A percentile compares a stretch with the other conserved stretches of the same genome.
Conservation (phyloP, 2,329 filamentous ascomycete genomes). For the Botrytis fabae region DNA sequence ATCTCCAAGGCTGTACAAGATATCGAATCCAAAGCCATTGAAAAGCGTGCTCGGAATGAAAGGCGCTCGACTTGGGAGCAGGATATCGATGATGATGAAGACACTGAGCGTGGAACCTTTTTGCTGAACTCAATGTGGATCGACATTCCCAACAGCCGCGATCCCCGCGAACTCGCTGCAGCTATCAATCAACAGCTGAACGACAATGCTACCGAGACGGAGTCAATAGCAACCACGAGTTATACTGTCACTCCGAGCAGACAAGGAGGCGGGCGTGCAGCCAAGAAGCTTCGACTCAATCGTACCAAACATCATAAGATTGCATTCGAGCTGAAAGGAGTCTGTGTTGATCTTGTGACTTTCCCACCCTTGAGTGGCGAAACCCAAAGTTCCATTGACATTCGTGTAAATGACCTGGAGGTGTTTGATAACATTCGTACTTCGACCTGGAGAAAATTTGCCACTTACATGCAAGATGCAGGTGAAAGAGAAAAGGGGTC, state of each 20-base stretch:
- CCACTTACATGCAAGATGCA: conserved; percentile 85
- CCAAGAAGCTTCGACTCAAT: conserved; percentile 68
- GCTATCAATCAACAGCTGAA: conserved; percentile 89
- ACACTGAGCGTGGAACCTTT: conserved; percentile 88
- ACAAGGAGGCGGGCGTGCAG: conserved; percentile 43
- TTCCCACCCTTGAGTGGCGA: conserved; percentile 77
- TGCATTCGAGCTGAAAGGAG: conserved; percentile 84
- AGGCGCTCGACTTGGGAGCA: conserved; percentile 56
- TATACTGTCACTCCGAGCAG: conserved; percentile 59
- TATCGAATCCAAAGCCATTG: conserved; percentile 78
- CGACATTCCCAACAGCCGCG: conserved; percentile 80
- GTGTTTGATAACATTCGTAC: conserved; percentile 93
- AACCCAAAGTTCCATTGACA: conserved; percentile 82
- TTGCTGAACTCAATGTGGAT: conserved; percentile 99
- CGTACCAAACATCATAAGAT: conserved; percentile 93
- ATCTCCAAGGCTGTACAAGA: conserved; percentile 88
- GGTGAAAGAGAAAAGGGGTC: conserved; percentile 83
- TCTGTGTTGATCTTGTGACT: conserved; percentile 77
- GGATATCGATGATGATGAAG: conserved; percentile 77
- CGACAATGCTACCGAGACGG: conserved; percentile 83
- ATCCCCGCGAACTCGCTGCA: conserved; percentile 76
- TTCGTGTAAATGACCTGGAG: conserved; percentile 79
- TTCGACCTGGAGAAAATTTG: conserved; percentile 98
- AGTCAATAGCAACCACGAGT: conserved; percentile 79
- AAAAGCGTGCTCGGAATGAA: conserved; percentile 64